Conservation (phyloP, 768 basidiomycete species). For the Tulasnella sp. region DNA sequence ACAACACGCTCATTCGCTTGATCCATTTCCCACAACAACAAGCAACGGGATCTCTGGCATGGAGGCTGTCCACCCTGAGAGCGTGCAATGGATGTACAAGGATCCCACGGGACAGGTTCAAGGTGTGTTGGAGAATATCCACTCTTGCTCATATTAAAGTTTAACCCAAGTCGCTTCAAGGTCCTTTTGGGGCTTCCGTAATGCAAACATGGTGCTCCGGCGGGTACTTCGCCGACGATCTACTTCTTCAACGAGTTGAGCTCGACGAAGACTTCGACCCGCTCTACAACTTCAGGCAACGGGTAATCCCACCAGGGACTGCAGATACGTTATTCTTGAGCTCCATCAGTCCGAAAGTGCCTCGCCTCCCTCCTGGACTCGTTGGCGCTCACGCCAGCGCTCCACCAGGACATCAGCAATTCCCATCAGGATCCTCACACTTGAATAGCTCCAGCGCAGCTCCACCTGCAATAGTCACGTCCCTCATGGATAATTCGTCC, state of each 20-base stretch:
- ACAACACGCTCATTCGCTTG: too few relatives aligned
- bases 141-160: background rate
- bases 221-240: slow-evolving; percentile 74
- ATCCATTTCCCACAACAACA: too few relatives aligned
- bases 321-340: slow-evolving; percentile 28
- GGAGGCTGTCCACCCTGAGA: slow-evolving; percentile 19
- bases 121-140: slow-evolving; percentile 40
- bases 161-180: slow-evolving; percentile 35
- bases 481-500: background rate
- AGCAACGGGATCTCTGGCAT: too few relatives aligned
- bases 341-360: slow-evolving; percentile 1
- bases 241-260: slow-evolving; percentile 54
- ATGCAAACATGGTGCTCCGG: slow-evolving; percentile 96
- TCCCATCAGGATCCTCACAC: background rate
- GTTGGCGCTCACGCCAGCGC: background rate
- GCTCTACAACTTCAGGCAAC: slow-evolving; percentile 26
- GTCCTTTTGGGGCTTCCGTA: slow-evolving; percentile 75
- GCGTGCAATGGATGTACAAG: slow-evolving; percentile 81
- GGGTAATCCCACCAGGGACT: slow-evolving; percentile 24
- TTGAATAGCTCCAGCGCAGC: background rate
- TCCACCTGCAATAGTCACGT: background rate
- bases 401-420: background rate
- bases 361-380: slow-evolving; percentile 7
- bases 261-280: slow-evolving; percentile 27
- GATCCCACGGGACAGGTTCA: slow-evolving; percentile 88